Evolutionary conservation across 108 stramenopile genomes (phyloP).

Genomic region (Cyclostephanos tholiformis): DNA sequence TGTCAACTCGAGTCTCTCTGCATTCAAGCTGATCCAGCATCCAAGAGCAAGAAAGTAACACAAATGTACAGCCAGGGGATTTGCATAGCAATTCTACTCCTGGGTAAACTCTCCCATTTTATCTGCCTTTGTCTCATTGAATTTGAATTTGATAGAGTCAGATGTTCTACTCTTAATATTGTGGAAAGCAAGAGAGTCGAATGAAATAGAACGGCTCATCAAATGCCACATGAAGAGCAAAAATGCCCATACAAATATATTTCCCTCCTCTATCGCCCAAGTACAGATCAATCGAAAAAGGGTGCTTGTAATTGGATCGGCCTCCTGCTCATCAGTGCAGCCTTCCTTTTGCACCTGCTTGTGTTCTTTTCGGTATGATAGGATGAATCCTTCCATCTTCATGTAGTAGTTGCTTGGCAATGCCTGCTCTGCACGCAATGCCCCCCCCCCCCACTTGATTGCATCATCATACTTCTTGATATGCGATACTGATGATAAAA

Average conservation of each 20-base stretch:
- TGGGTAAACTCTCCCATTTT: conserved; percentile 7
- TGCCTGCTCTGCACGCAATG: no score
- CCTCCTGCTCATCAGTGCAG: no score
- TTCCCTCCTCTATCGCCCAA: conserved; percentile 10
- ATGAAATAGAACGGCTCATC: no score
- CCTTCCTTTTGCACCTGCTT: no score
- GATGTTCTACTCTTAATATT: not conserved
- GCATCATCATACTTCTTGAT: conserved; percentile 13
- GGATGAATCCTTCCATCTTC: not conserved
- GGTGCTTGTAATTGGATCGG: no score
- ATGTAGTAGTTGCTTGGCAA: not conserved
- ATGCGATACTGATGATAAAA: not conserved
- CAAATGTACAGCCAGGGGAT: conserved; percentile 9
- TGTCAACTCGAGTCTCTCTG: no score
- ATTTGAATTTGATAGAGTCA: conserved; percentile 16
- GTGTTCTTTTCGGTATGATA: not conserved
- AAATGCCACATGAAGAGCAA: conserved; percentile 5
- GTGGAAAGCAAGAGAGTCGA: conserved; percentile 5
- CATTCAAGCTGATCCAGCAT: no score
- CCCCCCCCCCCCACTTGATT: conserved; percentile 24
- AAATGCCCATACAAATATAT: conserved; percentile 18
- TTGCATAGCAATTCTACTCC: conserved; percentile 26
- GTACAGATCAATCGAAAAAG: not conserved
- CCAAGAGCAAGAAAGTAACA: conserved; percentile 12
- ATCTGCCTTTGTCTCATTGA: conserved; percentile 3